Conservation (phyloP, 805 yeast species). For the Groenewaldozyma salmanticensis region DNA sequence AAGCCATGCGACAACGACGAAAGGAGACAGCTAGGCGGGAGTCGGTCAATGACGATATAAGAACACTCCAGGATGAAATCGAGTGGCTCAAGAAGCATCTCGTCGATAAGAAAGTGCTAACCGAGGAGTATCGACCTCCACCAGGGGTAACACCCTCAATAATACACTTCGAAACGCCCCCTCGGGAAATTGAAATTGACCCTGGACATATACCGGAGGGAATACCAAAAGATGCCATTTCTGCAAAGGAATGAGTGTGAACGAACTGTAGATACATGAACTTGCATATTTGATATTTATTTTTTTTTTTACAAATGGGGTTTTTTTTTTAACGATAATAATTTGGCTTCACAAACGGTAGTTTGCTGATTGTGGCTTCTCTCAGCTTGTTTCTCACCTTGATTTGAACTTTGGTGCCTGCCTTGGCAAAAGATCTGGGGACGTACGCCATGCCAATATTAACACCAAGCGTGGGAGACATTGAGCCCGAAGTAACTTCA, state of each 20-base stretch:
- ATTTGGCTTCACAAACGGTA: conserved; percentile 74
- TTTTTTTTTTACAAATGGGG: conserved; percentile 2
- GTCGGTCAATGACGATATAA: conserved; percentile 61
- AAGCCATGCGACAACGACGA: conserved; percentile 55
- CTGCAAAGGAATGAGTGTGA: background rate
- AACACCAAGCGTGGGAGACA: conserved; percentile 59
- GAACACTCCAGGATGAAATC: conserved; percentile 60
- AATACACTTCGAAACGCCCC: conserved; percentile 5
- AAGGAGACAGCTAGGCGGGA: conserved; percentile 56
- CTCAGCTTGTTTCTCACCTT: conserved; percentile 78
- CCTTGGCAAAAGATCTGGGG: conserved; percentile 57
- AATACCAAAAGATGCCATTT: too few relatives aligned
- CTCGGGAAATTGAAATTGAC: too few relatives aligned
- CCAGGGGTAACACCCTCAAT: conserved; percentile 34
- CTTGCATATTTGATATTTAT: background rate
- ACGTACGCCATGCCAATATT: conserved; percentile 91
- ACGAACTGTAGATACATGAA: background rate
- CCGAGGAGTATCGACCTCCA: conserved; percentile 44
- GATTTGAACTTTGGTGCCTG: conserved; percentile 61
- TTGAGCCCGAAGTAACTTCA: conserved; percentile 52
- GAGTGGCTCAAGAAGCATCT: conserved; percentile 38
- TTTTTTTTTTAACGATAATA: conserved; percentile 46
- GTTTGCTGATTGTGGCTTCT: conserved; percentile 63
- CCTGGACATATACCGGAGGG: too few relatives aligned
- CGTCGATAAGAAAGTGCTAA: conserved; percentile 24